Percentiles rank a stretch among this genome's conserved stretches.
These are phyloP conservation scores for Boletus patriciae DNA, from an alignment of 768 basidiomycete genomes.

Conservation along the genomic window DNA sequence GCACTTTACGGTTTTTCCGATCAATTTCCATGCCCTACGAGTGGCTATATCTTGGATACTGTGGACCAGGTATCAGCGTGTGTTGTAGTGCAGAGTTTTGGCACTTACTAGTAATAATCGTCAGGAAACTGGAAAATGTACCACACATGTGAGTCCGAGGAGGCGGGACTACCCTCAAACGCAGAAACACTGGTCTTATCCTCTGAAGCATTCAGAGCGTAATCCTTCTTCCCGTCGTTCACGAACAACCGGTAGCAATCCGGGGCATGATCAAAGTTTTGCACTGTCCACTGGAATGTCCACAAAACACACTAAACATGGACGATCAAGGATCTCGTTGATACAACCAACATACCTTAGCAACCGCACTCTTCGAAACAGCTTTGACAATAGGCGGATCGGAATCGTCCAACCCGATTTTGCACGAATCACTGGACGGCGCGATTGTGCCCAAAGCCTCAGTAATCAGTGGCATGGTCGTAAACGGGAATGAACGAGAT, in stretches of 20 bases:
- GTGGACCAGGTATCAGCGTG: not conserved
- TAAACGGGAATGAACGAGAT: not conserved
- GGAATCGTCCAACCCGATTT: not conserved
- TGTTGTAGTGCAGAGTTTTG: not conserved
- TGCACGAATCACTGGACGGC: not conserved
- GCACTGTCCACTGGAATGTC: constrained; percentile 7
- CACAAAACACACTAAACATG: not conserved
- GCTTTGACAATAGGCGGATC: not conserved
- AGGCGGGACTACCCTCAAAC: not conserved
- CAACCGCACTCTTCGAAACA: not conserved
- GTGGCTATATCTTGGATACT: constrained; percentile 4
- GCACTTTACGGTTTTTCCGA: constrained; percentile 1
- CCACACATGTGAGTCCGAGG: constrained; percentile 11
- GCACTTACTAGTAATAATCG: constrained; percentile 1
- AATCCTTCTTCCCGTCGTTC: constrained; percentile 9
- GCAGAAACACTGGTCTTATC: not conserved
- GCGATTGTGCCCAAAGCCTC: constrained; percentile 5
- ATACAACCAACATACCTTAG: not conserved
- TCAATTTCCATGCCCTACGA: constrained; percentile 7
- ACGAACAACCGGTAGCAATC: constrained; percentile 13
- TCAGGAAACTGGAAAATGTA: constrained; percentile 1
- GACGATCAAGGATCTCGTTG: not conserved
- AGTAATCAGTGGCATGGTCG: not conserved
- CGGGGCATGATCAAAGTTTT: constrained; percentile 2
- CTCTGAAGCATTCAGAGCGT: not conserved